Conservation (phyloP, 345 rosid genomes). For the Gossypium rotundifolium region DNA sequence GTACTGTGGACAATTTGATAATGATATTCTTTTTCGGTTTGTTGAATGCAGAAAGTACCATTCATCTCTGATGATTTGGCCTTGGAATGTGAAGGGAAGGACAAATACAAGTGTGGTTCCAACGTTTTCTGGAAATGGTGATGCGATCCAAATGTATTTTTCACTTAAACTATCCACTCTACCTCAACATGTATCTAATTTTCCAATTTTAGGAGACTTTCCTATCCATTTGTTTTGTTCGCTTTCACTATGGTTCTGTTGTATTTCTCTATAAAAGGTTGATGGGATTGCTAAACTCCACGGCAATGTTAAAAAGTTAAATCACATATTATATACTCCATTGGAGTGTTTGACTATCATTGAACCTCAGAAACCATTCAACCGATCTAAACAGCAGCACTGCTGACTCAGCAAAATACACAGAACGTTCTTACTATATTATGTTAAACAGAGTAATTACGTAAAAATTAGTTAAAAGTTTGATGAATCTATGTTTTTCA, state of each 20-base stretch:
- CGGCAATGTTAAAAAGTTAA: no score
- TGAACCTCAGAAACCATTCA: no score
- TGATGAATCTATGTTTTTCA: neutral
- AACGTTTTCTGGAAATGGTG: constrained; percentile 99
- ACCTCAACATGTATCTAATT: constrained; percentile 30
- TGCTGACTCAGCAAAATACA: no score
- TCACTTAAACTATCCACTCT: constrained; percentile 7
- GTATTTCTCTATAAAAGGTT: no score
- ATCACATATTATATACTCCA: no score
- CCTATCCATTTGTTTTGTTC: constrained; percentile 3
- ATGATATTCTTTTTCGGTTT: neutral
- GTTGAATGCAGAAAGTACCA: constrained; percentile 78
- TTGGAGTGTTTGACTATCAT: no score
- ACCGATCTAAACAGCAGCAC: neutral
- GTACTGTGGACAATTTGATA: neutral
- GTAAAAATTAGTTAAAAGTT: neutral
- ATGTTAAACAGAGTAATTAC: neutral
- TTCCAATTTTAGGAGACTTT: constrained; percentile 12
- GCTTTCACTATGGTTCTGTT: neutral
- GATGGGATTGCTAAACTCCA: no score
- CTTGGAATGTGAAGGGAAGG: constrained; percentile 91
- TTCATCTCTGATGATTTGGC: constrained; percentile 73
- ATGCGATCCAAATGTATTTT: constrained; percentile 19
- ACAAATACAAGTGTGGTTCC: constrained; percentile 97
- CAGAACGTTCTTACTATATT: neutral